Evolutionary conservation across 2,329 filamentous ascomycete species (phyloP).

Genomic region (Epichloe gansuensis): DNA sequence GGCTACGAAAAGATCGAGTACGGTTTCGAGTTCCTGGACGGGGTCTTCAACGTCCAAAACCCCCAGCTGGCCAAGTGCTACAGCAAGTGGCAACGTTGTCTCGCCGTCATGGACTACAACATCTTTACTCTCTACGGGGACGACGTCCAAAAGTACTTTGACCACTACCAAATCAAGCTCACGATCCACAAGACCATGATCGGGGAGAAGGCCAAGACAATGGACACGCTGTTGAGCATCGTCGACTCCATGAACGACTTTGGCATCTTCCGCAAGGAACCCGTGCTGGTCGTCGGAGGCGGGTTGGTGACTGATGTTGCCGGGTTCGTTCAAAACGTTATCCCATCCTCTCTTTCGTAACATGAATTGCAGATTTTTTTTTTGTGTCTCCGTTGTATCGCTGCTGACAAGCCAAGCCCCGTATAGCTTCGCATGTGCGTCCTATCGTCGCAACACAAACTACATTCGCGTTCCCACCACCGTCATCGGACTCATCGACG

Average conservation of each 20-base stretch:
- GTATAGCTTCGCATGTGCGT: slow-evolving; percentile 52
- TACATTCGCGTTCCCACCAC: slow-evolving; percentile 64
- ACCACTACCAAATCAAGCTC: slow-evolving; percentile 47
- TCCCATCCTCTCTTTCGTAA: too few species aligned
- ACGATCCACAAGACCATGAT: slow-evolving; percentile 62
- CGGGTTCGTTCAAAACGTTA: slow-evolving; percentile 30
- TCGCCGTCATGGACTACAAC: slow-evolving; percentile 60
- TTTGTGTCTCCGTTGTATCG: too few species aligned
- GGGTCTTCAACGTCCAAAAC: slow-evolving; percentile 49
- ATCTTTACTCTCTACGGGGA: slow-evolving; percentile 56
- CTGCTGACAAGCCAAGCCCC: not conserved
- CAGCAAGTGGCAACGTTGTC: slow-evolving; percentile 48
- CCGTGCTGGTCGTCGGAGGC: slow-evolving; percentile 53
- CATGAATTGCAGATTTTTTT: too few species aligned
- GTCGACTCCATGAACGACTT: slow-evolving; percentile 65
- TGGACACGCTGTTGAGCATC: slow-evolving; percentile 55
- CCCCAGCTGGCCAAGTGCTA: slow-evolving; percentile 52
- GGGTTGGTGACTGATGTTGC: slow-evolving; percentile 62
- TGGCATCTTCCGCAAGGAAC: slow-evolving; percentile 56
- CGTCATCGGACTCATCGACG: slow-evolving; percentile 63
- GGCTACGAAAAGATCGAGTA: slow-evolving; percentile 68
- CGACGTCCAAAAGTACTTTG: slow-evolving; percentile 54
- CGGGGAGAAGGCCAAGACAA: slow-evolving; percentile 62
- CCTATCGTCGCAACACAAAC: slow-evolving; percentile 60
- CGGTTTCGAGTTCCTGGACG: slow-evolving; percentile 61